These are phyloP conservation scores for Carex parvula DNA, from an alignment of 176 grass and related monocot genomes.

Conservation along the genomic window DNA sequence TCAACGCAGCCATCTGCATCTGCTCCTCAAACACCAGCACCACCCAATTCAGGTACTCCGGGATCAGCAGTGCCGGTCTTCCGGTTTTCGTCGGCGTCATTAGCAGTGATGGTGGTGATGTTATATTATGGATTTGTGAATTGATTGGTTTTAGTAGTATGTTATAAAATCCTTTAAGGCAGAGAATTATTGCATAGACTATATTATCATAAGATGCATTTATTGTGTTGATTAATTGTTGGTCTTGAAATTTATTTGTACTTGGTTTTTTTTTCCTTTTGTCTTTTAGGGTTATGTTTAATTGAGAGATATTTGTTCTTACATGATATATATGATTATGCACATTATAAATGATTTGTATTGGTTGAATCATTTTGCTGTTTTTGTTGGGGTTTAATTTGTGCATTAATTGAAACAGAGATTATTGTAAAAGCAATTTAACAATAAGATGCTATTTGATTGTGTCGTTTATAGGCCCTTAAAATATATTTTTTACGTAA, in stretches of 20 bases:
- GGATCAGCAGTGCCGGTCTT: background rate
- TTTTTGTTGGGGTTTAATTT: background rate
- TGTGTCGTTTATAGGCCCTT: too few relatives aligned
- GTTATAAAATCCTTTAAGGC: background rate
- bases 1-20: background rate
- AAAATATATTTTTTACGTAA: background rate
- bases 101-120: background rate
- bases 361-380: background rate
- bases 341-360: background rate
- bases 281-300: background rate
- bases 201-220: background rate
- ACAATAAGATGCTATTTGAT: too few relatives aligned
- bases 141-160: conserved; percentile 18
- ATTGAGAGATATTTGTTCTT: background rate
- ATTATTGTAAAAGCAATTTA: background rate
- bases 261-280: background rate
- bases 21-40: background rate
- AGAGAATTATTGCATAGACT: background rate
- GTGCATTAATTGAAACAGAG: background rate
- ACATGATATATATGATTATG: background rate
- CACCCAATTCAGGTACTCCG: background rate
- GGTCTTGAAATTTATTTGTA: background rate
- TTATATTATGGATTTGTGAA: conserved; percentile 19
- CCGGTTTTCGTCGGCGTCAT: background rate
- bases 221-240: background rate